Base-by-base conservation (phyloP, 164 flowering plant genomes). In the Piper longum region DNA sequence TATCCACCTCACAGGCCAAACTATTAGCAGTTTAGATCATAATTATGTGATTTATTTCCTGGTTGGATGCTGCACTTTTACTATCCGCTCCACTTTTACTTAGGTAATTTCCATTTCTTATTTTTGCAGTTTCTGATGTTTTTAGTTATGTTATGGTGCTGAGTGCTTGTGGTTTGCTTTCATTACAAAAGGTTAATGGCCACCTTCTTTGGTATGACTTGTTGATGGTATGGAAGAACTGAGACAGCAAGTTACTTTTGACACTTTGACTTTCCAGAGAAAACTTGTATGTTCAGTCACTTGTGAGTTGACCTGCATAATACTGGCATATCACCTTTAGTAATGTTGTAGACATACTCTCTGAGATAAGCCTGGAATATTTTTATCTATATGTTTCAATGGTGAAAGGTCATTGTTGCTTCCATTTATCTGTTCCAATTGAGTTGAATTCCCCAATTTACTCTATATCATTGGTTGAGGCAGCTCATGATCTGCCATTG, bases 1-100 rank as follows among this genome's bases (percentile, higher is more conserved):
- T 48, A 48, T 48, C 52, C 48, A 42, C 62, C 62, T 6, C 62
- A 42, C 7, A 60, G 62, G 60, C 60, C 60, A n/a, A 36, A 57
- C 36, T 48, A 48, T 48, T 48, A 6, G 52, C 52, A 48, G 9
- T 48, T 26, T 14, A 48, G 52, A 48, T 12, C 14, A 9, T 9
- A 14, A 9, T 48, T 12, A 5, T 48, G 48, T 44, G 48, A 11
- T 11, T 5, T 48, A 0, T 48, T 5, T 12, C 52, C 36, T 26
- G 52, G 14, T 1, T 9, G 7, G 52, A 14, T 14, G 14, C 9
- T 48, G 9, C 14, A 2, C 52, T 48, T 48, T 48, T 5, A 14
- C 12, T 26, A 26, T 26, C 36, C 36, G 36, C 36, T 26, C 36
- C 36, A 26, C 36, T 26, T 26, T 26, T 0, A 26, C 2, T 26